Percentiles rank a stretch among this genome's conserved stretches.
Evolutionary conservation across 1,139 yeast species (phyloP).

Genomic region (Blastobotrys ciferrii): DNA sequence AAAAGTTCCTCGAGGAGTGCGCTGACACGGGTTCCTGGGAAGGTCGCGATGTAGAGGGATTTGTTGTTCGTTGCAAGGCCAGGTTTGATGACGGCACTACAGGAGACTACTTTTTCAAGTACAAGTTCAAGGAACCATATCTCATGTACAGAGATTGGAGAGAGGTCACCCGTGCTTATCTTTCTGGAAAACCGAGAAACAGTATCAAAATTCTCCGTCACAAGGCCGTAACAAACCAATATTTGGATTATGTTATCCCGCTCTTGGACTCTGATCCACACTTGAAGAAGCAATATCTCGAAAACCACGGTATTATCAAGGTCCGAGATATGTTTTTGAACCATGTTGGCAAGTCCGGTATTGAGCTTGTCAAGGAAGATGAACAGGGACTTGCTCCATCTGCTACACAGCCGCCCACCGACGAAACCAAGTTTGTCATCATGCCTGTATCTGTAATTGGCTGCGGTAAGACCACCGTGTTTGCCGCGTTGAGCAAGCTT

Average conservation of each 20-base stretch:
- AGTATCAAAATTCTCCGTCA: constrained; percentile 51
- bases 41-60: constrained; percentile 82
- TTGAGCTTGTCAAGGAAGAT: constrained; percentile 38
- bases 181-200: constrained; percentile 46
- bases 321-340: constrained; percentile 61
- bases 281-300: constrained; percentile 46
- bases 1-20: constrained; percentile 53
- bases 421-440: constrained; percentile 52
- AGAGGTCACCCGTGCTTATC: constrained; percentile 69
- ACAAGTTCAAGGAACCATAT: constrained; percentile 93
- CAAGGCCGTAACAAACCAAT: constrained; percentile 59
- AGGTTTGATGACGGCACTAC: constrained; percentile 9
- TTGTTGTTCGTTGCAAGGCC: constrained; percentile 69
- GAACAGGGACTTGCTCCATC: constrained; percentile 13
- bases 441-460: constrained; percentile 90
- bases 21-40: constrained; percentile 70
- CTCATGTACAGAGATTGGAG: constrained; percentile 86
- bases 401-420: constrained; percentile 4
- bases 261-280: constrained; percentile 45
- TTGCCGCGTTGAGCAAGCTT: constrained; percentile 55
- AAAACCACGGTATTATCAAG: constrained; percentile 73
- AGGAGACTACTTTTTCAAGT: constrained; percentile 78
- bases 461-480: constrained; percentile 90
- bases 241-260: constrained; percentile 63
- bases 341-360: constrained; percentile 46